Evolutionary conservation across 805 yeast species (phyloP).

Genomic region (Metschnikowia anglica): DNA sequence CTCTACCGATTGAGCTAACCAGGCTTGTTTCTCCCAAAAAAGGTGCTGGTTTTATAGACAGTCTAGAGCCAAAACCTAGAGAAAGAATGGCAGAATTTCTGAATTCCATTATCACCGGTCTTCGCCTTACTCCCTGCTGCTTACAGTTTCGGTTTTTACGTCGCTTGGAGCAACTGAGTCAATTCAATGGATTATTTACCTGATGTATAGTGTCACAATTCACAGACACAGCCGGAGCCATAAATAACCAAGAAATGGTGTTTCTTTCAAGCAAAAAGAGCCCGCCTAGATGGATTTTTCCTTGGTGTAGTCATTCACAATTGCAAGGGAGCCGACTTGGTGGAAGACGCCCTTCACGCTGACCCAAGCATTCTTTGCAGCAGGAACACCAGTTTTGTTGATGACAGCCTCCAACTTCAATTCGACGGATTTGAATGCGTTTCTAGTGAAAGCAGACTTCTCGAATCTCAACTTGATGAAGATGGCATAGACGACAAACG

Average conservation of each 20-base stretch:
- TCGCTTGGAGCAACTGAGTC: background rate
- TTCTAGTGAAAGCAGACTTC: conserved; percentile 68
- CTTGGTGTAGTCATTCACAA: conserved; percentile 39
- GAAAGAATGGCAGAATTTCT: background rate
- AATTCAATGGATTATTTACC: background rate
- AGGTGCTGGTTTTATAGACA: background rate
- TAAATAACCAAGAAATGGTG: no score
- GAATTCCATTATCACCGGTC: no score
- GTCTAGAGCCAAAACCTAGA: background rate
- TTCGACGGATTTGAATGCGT: conserved; percentile 66
- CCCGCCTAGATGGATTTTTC: conserved; percentile 27
- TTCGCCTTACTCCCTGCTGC: no score
- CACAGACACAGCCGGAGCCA: no score
- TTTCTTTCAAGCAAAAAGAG: no score
- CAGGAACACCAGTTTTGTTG: conserved; percentile 30
- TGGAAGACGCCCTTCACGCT: conserved; percentile 32
- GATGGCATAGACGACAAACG: conserved; percentile 50
- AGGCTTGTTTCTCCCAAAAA: conserved; percentile 13
- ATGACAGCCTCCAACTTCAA: conserved; percentile 42
- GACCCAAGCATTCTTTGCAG: conserved; percentile 39
- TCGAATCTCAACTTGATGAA: conserved; percentile 80
- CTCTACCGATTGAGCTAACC: conserved; percentile 28
- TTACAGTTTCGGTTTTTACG: background rate
- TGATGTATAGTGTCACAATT: background rate
- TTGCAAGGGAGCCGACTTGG: conserved; percentile 27